Evolutionary conservation across 345 rosid genomes (phyloP).

Genomic region (Gossypium sturtianum): DNA sequence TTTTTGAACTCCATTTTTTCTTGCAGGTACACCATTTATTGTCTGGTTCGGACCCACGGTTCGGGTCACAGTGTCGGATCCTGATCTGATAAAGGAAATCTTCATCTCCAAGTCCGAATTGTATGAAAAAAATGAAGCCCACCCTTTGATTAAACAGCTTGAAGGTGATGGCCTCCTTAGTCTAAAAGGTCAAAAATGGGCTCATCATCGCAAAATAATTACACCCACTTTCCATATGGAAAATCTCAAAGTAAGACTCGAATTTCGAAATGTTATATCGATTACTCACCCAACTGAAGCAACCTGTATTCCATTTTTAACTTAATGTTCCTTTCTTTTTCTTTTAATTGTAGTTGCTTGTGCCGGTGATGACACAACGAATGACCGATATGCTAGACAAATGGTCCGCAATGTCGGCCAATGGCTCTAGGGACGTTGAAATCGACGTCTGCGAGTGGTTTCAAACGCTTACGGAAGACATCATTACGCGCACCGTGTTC

Average conservation of each 20-base stretch:
- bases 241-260: conserved; percentile 59
- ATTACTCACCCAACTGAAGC: too few species aligned
- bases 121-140: conserved; percentile 51
- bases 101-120: conserved; percentile 62
- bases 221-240: conserved; percentile 79
- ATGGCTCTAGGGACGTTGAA: conserved; percentile 34
- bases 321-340: neutral
- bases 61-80: conserved; percentile 66
- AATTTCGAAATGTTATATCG: neutral
- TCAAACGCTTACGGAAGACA: conserved; percentile 65
- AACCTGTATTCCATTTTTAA: neutral
- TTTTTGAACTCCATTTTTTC: neutral
- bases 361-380: conserved; percentile 14
- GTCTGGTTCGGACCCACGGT: conserved; percentile 81
- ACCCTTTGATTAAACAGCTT: conserved; percentile 49
- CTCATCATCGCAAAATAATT: conserved; percentile 63
- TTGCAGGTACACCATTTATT: conserved; percentile 62
- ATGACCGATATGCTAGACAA: conserved; percentile 19
- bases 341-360: neutral
- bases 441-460: conserved; percentile 62
- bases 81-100: conserved; percentile 65
- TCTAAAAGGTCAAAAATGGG: conserved; percentile 72
- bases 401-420: conserved; percentile 14
- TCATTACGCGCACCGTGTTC: conserved; percentile 70
- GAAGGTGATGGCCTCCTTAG: conserved; percentile 73